A percentile compares a stretch with the other conserved stretches of the same genome.
Conservation (phyloP, 129 eudicot genomes). For the Artemisia tridentata region DNA sequence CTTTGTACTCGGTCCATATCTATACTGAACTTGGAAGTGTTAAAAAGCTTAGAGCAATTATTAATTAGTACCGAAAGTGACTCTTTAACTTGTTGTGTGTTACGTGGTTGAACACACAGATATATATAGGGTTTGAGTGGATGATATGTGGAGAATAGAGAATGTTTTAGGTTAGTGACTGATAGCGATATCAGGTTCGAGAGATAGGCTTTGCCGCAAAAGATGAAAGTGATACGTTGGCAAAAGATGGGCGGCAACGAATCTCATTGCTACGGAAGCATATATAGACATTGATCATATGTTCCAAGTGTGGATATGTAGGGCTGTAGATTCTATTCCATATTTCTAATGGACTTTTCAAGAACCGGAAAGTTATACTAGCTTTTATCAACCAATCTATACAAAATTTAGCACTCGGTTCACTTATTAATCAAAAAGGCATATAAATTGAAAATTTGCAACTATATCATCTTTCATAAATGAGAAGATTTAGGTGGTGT, state of each 20-base stretch:
- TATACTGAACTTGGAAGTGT: not conserved
- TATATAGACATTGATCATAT: constrained; percentile 6
- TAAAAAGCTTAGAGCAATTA: not conserved
- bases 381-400: not conserved
- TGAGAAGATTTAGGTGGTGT: too few species aligned
- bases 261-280: constrained; percentile 21
- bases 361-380: not conserved
- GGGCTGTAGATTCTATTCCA: constrained; percentile 18
- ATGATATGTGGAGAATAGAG: constrained; percentile 30
- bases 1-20: constrained; percentile 51
- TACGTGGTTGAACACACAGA: not conserved
- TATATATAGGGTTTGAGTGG: constrained; percentile 14
- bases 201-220: constrained; percentile 11
- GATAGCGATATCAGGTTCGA: constrained; percentile 27
- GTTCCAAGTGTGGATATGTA: constrained; percentile 24
- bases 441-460: not conserved
- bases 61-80: not conserved
- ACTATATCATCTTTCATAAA: not conserved
- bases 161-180: constrained; percentile 28
- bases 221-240: constrained; percentile 16
- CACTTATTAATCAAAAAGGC: not conserved
- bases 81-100: not conserved
- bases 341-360: constrained; percentile 20
- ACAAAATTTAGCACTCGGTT: too few species aligned
- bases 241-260: constrained; percentile 28